These are phyloP conservation scores for Talaromyces liani DNA, from an alignment of 495 filamentous ascomycete species.

Conservation along the genomic window DNA sequence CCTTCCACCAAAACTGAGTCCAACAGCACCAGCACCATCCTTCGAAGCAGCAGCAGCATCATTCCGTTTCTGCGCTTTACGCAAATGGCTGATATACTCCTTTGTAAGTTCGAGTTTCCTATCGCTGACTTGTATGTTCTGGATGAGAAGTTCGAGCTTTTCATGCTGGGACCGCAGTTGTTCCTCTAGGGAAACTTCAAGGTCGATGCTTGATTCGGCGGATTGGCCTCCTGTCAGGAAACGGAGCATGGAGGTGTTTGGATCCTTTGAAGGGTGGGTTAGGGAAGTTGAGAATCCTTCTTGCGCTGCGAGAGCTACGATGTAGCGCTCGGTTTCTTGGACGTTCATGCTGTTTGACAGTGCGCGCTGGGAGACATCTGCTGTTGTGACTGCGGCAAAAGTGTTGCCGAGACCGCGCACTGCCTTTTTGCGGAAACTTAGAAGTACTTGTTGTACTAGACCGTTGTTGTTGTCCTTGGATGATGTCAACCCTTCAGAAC, in stretches of 20 bases:
- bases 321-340: constrained; percentile 35
- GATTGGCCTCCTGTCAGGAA: constrained; percentile 18
- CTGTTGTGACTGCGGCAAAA: constrained; percentile 39
- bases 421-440: constrained; percentile 37
- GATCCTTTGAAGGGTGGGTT: constrained; percentile 35
- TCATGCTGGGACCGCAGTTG: constrained; percentile 26
- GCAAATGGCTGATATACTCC: constrained; percentile 48
- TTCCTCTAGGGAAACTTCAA: constrained; percentile 37
- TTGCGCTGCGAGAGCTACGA: constrained; percentile 42
- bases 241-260: constrained; percentile 31
- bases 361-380: constrained; percentile 30
- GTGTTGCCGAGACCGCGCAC: constrained; percentile 35
- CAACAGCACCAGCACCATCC: constrained; percentile 9
- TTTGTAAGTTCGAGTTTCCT: constrained; percentile 49
- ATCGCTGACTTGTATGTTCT: constrained; percentile 41
- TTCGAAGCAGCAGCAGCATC: constrained; percentile 21
- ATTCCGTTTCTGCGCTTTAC: constrained; percentile 37
- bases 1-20: constrained; percentile 11
- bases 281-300: constrained; percentile 49
- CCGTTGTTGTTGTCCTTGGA: constrained; percentile 49
- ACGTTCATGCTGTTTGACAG: constrained; percentile 30
- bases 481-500: constrained; percentile 8
- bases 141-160: constrained; percentile 29
- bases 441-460: constrained; percentile 44
- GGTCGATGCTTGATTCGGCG: constrained; percentile 15